Evolutionary conservation across 306 rosid species (phyloP).

Genomic region (Myrica gale): DNA sequence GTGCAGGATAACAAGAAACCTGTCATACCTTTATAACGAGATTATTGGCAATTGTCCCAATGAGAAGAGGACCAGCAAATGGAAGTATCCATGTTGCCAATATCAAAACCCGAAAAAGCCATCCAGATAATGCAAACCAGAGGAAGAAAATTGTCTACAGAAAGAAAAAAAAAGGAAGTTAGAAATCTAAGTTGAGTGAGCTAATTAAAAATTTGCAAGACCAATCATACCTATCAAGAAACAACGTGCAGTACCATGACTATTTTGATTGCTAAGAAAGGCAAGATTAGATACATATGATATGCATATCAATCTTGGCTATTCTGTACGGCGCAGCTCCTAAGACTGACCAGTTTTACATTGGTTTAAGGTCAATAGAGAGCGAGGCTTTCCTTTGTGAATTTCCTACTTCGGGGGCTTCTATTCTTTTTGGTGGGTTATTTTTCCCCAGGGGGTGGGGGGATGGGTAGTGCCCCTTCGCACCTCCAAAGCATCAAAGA

Average conservation of each 20-base stretch:
- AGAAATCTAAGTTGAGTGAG: slow-evolving; percentile 3
- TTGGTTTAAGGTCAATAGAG: neutral
- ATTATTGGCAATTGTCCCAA: slow-evolving; percentile 78
- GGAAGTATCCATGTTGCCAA: slow-evolving; percentile 85
- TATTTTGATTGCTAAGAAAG: too few species aligned
- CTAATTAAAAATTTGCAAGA: neutral
- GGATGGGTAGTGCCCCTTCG: too few species aligned
- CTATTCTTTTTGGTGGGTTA: too few species aligned
- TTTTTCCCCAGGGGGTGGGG: too few species aligned
- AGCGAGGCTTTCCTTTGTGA: too few species aligned
- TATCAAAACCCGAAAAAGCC: slow-evolving; percentile 82
- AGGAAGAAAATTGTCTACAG: slow-evolving; percentile 85
- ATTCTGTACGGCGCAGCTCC: neutral
- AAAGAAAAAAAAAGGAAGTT: slow-evolving; percentile 16
- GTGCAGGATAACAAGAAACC: neutral
- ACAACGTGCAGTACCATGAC: neutral
- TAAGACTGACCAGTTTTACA: neutral
- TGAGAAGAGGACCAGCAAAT: slow-evolving; percentile 89
- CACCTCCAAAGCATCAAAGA: too few species aligned
- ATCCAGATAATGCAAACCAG: slow-evolving; percentile 95
- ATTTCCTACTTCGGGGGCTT: too few species aligned
- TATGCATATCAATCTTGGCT: neutral
- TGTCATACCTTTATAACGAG: slow-evolving; percentile 72
- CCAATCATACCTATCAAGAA: neutral
- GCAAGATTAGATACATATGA: too few species aligned